Conservation (phyloP, 2,329 filamentous ascomycete species). For the Aspergillus tanneri region DNA sequence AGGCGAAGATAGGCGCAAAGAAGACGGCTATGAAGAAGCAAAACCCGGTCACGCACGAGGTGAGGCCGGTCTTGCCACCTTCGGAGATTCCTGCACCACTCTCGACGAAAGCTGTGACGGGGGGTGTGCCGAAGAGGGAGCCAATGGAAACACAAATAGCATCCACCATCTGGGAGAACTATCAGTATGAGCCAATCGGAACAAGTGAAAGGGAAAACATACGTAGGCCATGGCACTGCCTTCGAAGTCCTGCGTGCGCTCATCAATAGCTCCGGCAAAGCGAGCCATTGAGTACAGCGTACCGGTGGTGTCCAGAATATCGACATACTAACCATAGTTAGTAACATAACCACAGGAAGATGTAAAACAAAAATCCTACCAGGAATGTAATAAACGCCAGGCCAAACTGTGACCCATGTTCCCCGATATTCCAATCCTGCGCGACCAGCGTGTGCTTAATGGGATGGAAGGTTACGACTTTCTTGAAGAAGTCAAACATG, state of each 20-base stretch:
- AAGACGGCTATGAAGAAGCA: conserved; percentile 87
- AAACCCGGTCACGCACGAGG: conserved; percentile 72
- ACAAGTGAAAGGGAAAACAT: conserved; percentile 41
- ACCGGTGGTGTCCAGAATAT: conserved; percentile 83
- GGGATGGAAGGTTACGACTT: conserved; percentile 79
- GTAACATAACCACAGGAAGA: background rate
- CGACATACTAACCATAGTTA: conserved; percentile 60
- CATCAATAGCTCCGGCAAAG: conserved; percentile 76
- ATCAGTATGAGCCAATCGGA: background rate
- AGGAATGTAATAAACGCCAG: conserved; percentile 84
- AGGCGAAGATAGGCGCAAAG: conserved; percentile 87
- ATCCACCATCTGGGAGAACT: conserved; percentile 63
- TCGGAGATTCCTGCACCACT: conserved; percentile 88
- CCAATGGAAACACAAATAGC: conserved; percentile 78
- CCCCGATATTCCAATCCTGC: conserved; percentile 70
- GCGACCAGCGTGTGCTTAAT: conserved; percentile 69
- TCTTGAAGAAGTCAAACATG: conserved; percentile 81
- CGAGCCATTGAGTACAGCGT: conserved; percentile 88
- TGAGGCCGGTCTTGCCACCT: conserved; percentile 81
- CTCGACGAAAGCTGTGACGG: conserved; percentile 84
- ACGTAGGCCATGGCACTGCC: conserved; percentile 78
- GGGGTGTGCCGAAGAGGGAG: conserved; percentile 72
- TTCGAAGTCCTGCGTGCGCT: conserved; percentile 82
- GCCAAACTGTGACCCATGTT: conserved; percentile 72
- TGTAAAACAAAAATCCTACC: conserved; percentile 11